Conservation (phyloP, 106 monocot species). For the Dendrobium officinale region DNA sequence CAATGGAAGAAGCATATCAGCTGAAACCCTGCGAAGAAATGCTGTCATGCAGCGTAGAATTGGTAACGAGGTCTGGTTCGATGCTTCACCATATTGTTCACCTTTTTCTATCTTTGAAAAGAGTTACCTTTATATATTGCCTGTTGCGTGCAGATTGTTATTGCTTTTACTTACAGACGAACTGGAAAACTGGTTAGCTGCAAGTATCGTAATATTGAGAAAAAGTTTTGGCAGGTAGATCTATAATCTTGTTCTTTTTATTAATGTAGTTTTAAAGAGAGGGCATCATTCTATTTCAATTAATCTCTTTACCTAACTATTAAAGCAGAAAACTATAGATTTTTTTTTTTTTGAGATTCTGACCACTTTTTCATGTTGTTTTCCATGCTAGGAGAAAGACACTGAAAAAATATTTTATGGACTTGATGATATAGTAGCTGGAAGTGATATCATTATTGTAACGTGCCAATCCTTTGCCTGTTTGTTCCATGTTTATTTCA, state of each 20-base stretch:
- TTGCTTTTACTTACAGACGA: conserved; percentile 80
- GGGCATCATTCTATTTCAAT: background rate
- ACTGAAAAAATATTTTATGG: conserved; percentile 91
- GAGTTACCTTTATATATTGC: background rate
- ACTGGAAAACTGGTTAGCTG: conserved; percentile 71
- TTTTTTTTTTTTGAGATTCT: conserved; percentile 2
- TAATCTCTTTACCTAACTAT: background rate
- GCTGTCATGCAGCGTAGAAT: conserved; percentile 43
- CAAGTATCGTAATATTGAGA: conserved; percentile 67
- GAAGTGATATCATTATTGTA: conserved; percentile 83
- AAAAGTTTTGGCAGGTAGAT: conserved; percentile 82
- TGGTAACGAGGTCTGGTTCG: conserved; percentile 22
- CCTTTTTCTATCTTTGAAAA: background rate
- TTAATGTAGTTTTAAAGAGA: background rate
- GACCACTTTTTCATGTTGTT: conserved; percentile 14
- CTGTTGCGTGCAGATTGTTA: conserved; percentile 45
- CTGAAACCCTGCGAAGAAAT: conserved; percentile 63
- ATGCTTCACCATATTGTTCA: background rate
- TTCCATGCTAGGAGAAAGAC: conserved; percentile 47
- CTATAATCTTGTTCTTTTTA: background rate
- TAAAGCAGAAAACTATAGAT: background rate
- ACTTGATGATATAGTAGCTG: conserved; percentile 66
- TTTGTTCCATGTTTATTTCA: background rate
- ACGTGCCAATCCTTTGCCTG: conserved; percentile 7
- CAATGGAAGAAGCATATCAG: conserved; percentile 39